A percentile compares a stretch with the other conserved stretches of the same genome.
Evolutionary conservation across 164 flowering plant species (phyloP).

Genomic region (Dillenia turbinata): DNA sequence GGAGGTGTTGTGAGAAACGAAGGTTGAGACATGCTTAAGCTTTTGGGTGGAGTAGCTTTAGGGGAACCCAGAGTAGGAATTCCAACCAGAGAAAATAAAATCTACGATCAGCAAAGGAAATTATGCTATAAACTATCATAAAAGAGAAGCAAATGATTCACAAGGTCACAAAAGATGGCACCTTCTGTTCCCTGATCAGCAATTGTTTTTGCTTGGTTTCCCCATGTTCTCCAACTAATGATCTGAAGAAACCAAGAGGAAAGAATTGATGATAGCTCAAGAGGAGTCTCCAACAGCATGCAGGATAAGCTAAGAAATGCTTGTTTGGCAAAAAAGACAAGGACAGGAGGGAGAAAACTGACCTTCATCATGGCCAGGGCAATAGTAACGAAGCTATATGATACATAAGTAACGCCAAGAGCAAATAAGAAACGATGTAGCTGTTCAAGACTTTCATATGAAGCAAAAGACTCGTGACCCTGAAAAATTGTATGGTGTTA

Average conservation of each 20-base stretch:
- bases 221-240: constrained; percentile 89
- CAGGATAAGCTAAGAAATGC: background rate
- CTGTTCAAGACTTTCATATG: constrained; percentile 85
- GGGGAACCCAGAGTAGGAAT: constrained; percentile 22
- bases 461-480: constrained; percentile 81
- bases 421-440: constrained; percentile 82
- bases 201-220: constrained; percentile 53
- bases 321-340: background rate
- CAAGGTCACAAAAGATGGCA: constrained; percentile 11
- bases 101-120: background rate
- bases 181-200: constrained; percentile 38
- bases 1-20: constrained; percentile 58
- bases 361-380: constrained; percentile 88
- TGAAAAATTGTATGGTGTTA: constrained; percentile 15
- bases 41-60: constrained; percentile 15
- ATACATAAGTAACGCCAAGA: constrained; percentile 70
- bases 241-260: constrained; percentile 43
- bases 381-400: constrained; percentile 58
- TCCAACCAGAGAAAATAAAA: background rate
- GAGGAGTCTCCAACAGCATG: background rate
- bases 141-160: background rate
- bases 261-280: background rate
- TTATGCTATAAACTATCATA: background rate
- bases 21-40: constrained; percentile 52
- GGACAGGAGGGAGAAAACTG: constrained; percentile 1